Evolutionary conservation across 306 rosid genomes (phyloP).

Genomic region (Ormosia semicastrata): DNA sequence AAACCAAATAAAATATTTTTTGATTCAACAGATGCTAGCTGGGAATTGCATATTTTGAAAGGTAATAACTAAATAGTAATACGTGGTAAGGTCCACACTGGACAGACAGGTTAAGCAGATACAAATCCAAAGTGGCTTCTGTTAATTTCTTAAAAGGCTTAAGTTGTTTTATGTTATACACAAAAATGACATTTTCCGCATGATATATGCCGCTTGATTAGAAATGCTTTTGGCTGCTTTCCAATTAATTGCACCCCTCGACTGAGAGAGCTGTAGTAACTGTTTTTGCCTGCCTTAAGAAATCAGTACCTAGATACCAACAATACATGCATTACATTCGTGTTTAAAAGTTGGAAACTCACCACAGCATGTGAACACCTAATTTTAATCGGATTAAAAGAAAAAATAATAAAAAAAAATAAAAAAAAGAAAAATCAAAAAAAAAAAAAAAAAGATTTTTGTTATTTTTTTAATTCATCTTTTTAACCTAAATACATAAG

Average conservation of each 20-base stretch:
- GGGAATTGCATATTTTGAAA: not conserved
- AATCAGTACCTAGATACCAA: not conserved
- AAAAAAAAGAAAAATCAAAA: no score
- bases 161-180: not conserved
- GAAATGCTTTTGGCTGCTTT: not conserved
- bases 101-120: not conserved
- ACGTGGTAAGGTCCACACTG: not conserved
- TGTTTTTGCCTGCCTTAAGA: not conserved
- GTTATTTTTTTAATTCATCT: no score
- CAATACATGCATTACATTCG: not conserved
- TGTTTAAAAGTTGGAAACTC: not conserved
- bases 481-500: no score
- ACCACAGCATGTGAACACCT: no score
- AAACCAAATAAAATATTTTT: not conserved
- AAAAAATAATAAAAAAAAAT: no score
- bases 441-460: no score
- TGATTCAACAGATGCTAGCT: not conserved
- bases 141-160: not conserved
- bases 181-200: not conserved
- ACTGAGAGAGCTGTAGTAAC: not conserved
- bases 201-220: not conserved
- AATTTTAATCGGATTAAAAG: no score
- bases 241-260: not conserved
- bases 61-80: not conserved
- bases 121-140: not conserved